Evolutionary conservation across 2,329 filamentous ascomycete genomes (phyloP), one percentile per base, ranked within the genome.

Genomic region (Madurella mycetomatis): DNA sequence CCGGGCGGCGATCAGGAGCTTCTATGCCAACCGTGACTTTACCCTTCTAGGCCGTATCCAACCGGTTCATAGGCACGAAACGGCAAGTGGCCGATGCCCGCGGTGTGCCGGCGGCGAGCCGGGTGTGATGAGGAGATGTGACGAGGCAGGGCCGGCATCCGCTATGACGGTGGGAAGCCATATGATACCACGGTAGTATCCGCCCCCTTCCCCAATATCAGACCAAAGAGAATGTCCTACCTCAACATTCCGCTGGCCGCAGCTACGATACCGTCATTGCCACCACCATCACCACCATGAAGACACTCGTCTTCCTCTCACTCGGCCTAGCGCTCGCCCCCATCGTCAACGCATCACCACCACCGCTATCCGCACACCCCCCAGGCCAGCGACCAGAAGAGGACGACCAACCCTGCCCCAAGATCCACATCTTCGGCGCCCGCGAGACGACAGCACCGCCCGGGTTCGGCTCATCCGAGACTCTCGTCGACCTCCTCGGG

Each of bases 391-490:
- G 11, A 37, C 34, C 34, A 13, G 18, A 18, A 18, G 18, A 18
- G 9, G 40, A 18, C 17, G 15, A 17, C 37, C 12, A 25, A 5
- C 46, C 41, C 42, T 80, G 76, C 57, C 76, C 77, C 2, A 54
- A 62, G 9, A 62, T 79, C 32, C 76, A 78, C 55, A 65, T 80
- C 44, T 74, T 80, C 57, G 76, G 75, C 16, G 77, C 77, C 16
- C 71, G 77, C 40, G 77, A 79, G 61, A 79, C 77, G 12, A 76
- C 74, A 0, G 75, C 66, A 19, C 63, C 75, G 8, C 63, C 70
- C 1, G 76, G 76, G 9, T 78, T 75, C 60, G 77, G 77, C 12
- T 69, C 73, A 2, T 59, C 73, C 34, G 65, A 64, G 37, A 72
- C 70, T 0, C 73, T 80, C 8, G 72, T 80, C 18, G 69, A 76